These are phyloP conservation scores for Dendrobium officinale DNA, from an alignment of 106 monocot genomes.

Conservation along the genomic window DNA sequence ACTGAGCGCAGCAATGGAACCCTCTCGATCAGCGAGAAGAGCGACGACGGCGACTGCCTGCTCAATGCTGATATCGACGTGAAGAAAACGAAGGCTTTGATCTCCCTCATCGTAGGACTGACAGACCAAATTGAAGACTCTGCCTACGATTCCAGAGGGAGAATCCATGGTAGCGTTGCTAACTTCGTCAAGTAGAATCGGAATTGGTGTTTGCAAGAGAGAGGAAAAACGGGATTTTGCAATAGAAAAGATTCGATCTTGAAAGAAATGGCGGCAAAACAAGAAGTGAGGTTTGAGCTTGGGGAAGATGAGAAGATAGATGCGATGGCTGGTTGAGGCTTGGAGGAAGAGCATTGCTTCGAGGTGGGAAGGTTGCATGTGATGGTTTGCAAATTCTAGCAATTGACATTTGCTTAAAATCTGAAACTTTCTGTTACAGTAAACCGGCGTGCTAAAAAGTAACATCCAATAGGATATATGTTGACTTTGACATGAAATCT, in stretches of 20 bases:
- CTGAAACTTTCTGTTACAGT: too few relatives aligned
- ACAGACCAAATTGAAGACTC: constrained; percentile 31
- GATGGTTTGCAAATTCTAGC: not conserved
- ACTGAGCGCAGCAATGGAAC: constrained; percentile 65
- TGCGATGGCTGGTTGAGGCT: not conserved
- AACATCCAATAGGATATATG: too few relatives aligned
- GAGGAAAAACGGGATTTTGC: not conserved
- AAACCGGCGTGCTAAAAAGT: too few relatives aligned
- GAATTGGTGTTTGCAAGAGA: constrained; percentile 3
- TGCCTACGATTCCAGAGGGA: constrained; percentile 6
- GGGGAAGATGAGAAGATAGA: not conserved
- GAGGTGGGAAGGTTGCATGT: not conserved
- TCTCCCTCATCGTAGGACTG: constrained; percentile 46
- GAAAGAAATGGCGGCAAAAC: constrained; percentile 14
- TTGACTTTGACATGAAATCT: too few relatives aligned
- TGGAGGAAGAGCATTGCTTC: constrained; percentile 1
- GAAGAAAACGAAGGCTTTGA: constrained; percentile 31
- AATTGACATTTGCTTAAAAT: not conserved
- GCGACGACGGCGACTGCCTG: constrained; percentile 48
- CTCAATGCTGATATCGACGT: constrained; percentile 32
- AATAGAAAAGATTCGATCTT: constrained; percentile 4
- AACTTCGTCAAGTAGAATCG: not conserved
- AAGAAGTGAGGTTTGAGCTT: not conserved
- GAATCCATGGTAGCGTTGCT: not conserved
- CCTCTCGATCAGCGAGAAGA: constrained; percentile 46